A percentile compares a stretch with the other conserved stretches of the same genome.
Evolutionary conservation across 2,329 filamentous ascomycete species (phyloP).

Genomic region (Neofusicoccum cordaticola): DNA sequence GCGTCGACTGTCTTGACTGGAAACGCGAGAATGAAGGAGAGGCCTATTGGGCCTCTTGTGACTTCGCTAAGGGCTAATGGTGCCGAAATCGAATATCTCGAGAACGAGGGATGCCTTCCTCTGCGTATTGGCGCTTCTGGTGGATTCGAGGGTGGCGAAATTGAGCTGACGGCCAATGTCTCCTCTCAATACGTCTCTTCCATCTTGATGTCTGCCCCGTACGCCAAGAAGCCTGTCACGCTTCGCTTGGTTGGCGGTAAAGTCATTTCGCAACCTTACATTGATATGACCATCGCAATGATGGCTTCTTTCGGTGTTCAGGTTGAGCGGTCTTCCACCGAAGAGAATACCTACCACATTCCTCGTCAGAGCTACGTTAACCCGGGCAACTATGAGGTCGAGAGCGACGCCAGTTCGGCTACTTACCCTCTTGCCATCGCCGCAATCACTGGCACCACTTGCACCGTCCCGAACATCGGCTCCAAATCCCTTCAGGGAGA

Average conservation of each 20-base stretch:
- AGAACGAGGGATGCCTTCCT: constrained; percentile 78
- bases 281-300: constrained; percentile 98
- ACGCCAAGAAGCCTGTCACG: constrained; percentile 90
- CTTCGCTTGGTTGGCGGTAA: constrained; percentile 91
- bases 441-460: constrained; percentile 92
- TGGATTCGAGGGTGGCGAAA: constrained; percentile 67
- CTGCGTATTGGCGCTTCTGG: constrained; percentile 69
- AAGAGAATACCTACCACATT: constrained; percentile 90
- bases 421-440: constrained; percentile 94
- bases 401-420: constrained; percentile 96
- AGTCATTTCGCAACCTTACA: constrained; percentile 94
- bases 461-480: constrained; percentile 94
- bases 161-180: constrained; percentile 89
- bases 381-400: constrained; percentile 81
- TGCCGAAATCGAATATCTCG: constrained; percentile 81
- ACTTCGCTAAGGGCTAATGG: constrained; percentile 86
- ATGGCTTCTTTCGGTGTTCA: constrained; percentile 88
- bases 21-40: constrained; percentile 92
- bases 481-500: constrained; percentile 90
- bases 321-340: constrained; percentile 71
- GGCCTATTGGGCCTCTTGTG: constrained; percentile 89
- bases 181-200: constrained; percentile 99
- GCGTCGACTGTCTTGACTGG: constrained; percentile 80
- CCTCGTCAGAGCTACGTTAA: constrained; percentile 81
- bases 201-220: constrained; percentile 93